Percentiles rank a stretch among this genome's conserved stretches.
phyloP scores from a whole-genome alignment of 2,329 filamentous ascomycete genomes.

The Leptographium procerum region DNA sequence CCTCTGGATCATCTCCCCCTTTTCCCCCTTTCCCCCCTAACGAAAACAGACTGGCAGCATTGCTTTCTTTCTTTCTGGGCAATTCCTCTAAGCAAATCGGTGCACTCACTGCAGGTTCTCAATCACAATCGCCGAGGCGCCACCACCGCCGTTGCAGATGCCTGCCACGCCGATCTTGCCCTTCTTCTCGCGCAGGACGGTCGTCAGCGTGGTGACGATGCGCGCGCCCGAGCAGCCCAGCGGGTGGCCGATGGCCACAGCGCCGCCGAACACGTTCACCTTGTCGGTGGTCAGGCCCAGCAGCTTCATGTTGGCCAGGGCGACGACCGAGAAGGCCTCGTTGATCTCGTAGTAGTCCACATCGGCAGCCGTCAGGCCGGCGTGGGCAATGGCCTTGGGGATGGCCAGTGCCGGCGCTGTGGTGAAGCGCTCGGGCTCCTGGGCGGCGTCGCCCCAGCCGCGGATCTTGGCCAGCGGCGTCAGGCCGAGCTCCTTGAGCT shows the following conservation, averaged over 20 bases:
- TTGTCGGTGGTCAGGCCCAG: slow-evolving; percentile 68
- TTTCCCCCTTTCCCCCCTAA: no score
- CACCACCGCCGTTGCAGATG: slow-evolving; percentile 97
- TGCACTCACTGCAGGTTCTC: slow-evolving; percentile 52
- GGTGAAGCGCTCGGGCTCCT: slow-evolving; percentile 90
- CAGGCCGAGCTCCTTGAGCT: slow-evolving; percentile 81
- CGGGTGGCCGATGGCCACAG: slow-evolving; percentile 91
- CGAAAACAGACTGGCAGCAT: not conserved
- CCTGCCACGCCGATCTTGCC: slow-evolving; percentile 88
- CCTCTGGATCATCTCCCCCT: not conserved
- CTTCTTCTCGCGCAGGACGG: slow-evolving; percentile 81
- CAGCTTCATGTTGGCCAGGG: slow-evolving; percentile 91
- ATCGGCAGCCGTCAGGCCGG: slow-evolving; percentile 63
- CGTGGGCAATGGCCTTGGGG: slow-evolving; percentile 94
- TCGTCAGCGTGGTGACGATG: slow-evolving; percentile 80
- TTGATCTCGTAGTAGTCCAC: slow-evolving; percentile 98
- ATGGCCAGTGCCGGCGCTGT: slow-evolving; percentile 87
- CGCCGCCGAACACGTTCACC: slow-evolving; percentile 91
- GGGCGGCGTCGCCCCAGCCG: slow-evolving; percentile 90
- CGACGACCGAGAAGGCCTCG: slow-evolving; percentile 95
- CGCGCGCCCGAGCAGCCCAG: slow-evolving; percentile 88
- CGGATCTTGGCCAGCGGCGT: slow-evolving; percentile 94
- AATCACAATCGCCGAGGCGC: slow-evolving; percentile 85
- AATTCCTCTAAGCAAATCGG: not conserved
- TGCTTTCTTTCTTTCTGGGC: not conserved